Base-by-base conservation (phyloP, 768 basidiomycete species). In the Tylopilus rubrobrunneus region DNA sequence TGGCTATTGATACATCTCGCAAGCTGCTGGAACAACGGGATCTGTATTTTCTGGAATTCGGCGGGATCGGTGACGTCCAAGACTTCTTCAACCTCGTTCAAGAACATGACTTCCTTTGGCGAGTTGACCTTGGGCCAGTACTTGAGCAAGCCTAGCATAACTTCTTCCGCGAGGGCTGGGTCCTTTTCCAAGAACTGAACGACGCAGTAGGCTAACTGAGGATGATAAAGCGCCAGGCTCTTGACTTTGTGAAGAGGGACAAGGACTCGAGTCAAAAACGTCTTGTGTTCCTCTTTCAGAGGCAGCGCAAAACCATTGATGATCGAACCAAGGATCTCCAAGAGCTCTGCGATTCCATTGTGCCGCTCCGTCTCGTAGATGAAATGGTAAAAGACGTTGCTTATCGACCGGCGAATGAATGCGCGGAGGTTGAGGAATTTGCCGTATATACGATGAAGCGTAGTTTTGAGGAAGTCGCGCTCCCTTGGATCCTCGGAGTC, bases 51-150 rank as follows among this genome's bases (percentile, higher is more conserved):
- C 71, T 86, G 86, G 74, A 99, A 99, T 73, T 98, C 95, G 51
- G 81, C 81, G 2, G 93, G 93, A 65, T 98, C 95, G 60, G 97
- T 98, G 55, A 99, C 97, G 72, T 99, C 97, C 57, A 99, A 74
- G 5, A 99, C 90, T 76, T 99, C 97, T 73, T 99, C 97, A 49
- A 99, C 92, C 75, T 99, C 97, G 72, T 98, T 98, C 54, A 99
- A 77, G 76, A 91, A 99, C 97, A 99, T 99, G 71, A 98, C 97
- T 67, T 99, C 97, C 76, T 99, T 99, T 15, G 95, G 95, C 33
- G 91, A 93, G 72, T 99, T 98, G 63, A 99, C 97, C 72, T 98
- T 98, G 31, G 97, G 97, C 97, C 97, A 99, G 72, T 81, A 99
- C 71, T 89, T 88, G 68, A 99, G 81, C n/a, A 99, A 78, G 19